These are phyloP conservation scores for Aspergillus sp. DNA, from an alignment of 2,329 filamentous ascomycete genomes.

Conservation along the genomic window DNA sequence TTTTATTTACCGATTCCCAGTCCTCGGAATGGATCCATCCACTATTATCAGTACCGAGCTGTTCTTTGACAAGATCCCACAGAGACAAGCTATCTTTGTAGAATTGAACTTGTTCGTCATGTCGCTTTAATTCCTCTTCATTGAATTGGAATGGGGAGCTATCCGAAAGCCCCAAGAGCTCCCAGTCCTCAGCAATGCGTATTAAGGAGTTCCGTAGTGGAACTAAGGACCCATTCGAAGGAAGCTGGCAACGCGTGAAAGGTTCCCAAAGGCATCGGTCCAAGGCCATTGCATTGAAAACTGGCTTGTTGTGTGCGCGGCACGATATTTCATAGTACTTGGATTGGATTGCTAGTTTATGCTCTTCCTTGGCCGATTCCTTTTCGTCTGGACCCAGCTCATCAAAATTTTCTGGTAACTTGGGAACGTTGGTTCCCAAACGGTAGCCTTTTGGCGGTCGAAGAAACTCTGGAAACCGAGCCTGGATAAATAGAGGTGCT, in stretches of 20 bases:
- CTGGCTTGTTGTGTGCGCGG: slow-evolving; percentile 21
- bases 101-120: slow-evolving; percentile 18
- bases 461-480: slow-evolving; percentile 25
- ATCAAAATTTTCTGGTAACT: slow-evolving; percentile 21
- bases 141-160: slow-evolving; percentile 21
- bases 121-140: slow-evolving; percentile 15
- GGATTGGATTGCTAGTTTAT: slow-evolving; percentile 17
- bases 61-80: slow-evolving; percentile 23
- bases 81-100: slow-evolving; percentile 26
- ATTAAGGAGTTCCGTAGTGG: slow-evolving; percentile 20
- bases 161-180: slow-evolving; percentile 16
- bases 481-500: slow-evolving; percentile 27
- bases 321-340: slow-evolving; percentile 30
- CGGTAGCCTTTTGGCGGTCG: slow-evolving; percentile 22
- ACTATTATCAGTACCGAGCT: slow-evolving; percentile 25
- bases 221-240: slow-evolving; percentile 18
- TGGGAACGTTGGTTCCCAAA: slow-evolving; percentile 15
- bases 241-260: slow-evolving; percentile 22
- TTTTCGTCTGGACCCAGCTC: slow-evolving; percentile 15
- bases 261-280: slow-evolving; percentile 25
- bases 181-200: slow-evolving; percentile 22
- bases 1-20: slow-evolving; percentile 22
- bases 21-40: slow-evolving; percentile 23
- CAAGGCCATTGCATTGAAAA: slow-evolving; percentile 24
- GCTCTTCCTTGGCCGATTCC: slow-evolving; percentile 9